Evolutionary conservation across 768 basidiomycete species (phyloP), one percentile per base, ranked within the genome.

Genomic region (Agrocybe pediades): DNA sequence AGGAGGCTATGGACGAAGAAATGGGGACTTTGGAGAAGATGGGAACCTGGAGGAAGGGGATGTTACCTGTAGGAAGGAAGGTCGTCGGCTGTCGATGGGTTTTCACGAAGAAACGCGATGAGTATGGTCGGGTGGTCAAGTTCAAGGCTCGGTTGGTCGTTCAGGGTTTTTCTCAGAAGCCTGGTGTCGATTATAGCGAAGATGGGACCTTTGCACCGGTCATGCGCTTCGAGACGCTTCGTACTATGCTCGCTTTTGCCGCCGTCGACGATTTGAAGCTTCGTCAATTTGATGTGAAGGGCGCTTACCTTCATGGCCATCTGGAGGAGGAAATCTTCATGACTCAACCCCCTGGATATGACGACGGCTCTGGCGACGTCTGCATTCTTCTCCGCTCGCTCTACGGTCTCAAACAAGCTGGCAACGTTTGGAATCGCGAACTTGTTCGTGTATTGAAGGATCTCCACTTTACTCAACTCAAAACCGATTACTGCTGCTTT

Each of bases 151-250:
- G 42, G 13, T 46, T 81, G 1, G 75, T 79, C 0, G 75, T 74
- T 0, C 65, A 75, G 49, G 76, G 77, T 0, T 78, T 67, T 61
- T 63, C 67, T 0, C 77, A 82, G 33, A 60, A 67, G 1, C 63
- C 59, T 3, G 73, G 74, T 1, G 41, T 71, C 4, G 72, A 79
- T 44, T 80, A 47, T 13, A 47, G 26, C 23, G 23, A 67, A 41
- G 50, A 58, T 27, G 69, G 70, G 7, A 71, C 67, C 0, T 71
- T 57, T 41, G 61, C 66, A 0, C 68, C 68, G 0, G 64, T 68
- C 0, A 57, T 67, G 0, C 43, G 55, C 8, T 61, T 68, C 11
- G 63, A 68, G 24, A 44, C 42, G 3, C 21, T 44, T 3, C 42
- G 42, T 3, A 44, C 42, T 69, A 4, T 73, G 0, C 62, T 81